Percentiles rank a stretch among this genome's conserved stretches.
Evolutionary conservation across 2,329 filamentous ascomycete genomes (phyloP).

Genomic region (Sporothrix mexicana): DNA sequence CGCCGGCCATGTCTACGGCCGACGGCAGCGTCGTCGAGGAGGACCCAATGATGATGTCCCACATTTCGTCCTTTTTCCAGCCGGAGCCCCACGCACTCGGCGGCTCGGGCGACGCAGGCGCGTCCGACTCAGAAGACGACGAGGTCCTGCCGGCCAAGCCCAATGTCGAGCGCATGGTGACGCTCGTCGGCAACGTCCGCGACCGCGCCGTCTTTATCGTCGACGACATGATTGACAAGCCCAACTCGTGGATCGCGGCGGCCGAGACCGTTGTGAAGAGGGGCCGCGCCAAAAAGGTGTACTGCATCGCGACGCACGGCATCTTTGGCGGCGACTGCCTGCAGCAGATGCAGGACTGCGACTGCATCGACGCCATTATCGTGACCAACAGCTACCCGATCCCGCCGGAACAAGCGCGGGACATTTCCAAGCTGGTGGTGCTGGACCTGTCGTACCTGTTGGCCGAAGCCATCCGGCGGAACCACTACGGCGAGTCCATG

Average conservation of each 20-base stretch:
- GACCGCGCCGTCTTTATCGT: conserved; percentile 90
- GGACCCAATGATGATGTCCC: conserved; percentile 80
- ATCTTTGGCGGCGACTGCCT: conserved; percentile 90
- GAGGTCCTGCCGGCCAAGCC: conserved; percentile 69
- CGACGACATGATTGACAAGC: conserved; percentile 99
- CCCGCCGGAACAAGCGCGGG: conserved; percentile 70
- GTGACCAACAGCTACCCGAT: conserved; percentile 99
- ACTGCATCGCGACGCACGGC: conserved; percentile 96
- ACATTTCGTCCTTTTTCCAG: conserved; percentile 79
- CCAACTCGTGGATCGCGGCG: conserved; percentile 94
- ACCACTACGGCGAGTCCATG: conserved; percentile 92
- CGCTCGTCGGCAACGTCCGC: conserved; percentile 92
- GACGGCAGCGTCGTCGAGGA: conserved; percentile 70
- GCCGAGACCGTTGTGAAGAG: conserved; percentile 96
- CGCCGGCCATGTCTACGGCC: conserved; percentile 73
- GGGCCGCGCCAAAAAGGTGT: conserved; percentile 89
- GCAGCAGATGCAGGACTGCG: conserved; percentile 87
- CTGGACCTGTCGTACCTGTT: conserved; percentile 88
- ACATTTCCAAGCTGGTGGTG: conserved; percentile 81
- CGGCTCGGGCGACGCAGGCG: conserved; percentile 82
- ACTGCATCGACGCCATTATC: conserved; percentile 91
- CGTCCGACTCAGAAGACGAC: conserved; percentile 89
- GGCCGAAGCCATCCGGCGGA: conserved; percentile 90
- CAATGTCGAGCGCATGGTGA: conserved; percentile 91
- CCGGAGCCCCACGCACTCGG: conserved; percentile 74